Conservation (phyloP, 768 basidiomycete genomes). For the Russula abietina region DNA sequence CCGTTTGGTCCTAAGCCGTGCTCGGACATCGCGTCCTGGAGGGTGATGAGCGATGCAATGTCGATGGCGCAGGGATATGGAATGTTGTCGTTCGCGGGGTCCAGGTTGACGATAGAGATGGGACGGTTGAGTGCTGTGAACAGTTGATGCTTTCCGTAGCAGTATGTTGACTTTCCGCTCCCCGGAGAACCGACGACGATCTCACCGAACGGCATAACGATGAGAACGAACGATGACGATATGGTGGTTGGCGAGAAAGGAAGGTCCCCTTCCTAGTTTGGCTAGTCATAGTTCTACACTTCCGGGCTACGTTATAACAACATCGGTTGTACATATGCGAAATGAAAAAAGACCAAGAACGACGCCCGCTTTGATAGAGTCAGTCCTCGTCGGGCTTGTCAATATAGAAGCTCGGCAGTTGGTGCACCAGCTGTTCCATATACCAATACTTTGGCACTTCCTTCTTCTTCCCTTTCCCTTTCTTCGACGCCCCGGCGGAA, state of each 20-base stretch:
- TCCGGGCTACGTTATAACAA: too few species aligned
- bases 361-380: not conserved
- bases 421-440: slow-evolving; percentile 47
- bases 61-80: slow-evolving; percentile 90
- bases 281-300: too few species aligned
- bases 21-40: slow-evolving; percentile 80
- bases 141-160: slow-evolving; percentile 82
- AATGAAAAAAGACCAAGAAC: too few species aligned
- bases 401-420: slow-evolving; percentile 49
- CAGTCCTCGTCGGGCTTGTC: slow-evolving; percentile 24
- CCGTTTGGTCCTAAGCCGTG: slow-evolving; percentile 91
- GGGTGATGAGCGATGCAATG: slow-evolving; percentile 78
- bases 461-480: slow-evolving; percentile 28
- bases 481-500: slow-evolving; percentile 22
- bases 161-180: slow-evolving; percentile 84
- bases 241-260: slow-evolving; percentile 28
- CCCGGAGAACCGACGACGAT: slow-evolving; percentile 83
- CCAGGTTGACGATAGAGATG: slow-evolving; percentile 88
- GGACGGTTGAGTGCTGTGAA: slow-evolving; percentile 82
- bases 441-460: slow-evolving; percentile 47
- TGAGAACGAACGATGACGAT: too few species aligned
- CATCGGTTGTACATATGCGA: not conserved
- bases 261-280: slow-evolving; percentile 18
- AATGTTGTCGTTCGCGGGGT: slow-evolving; percentile 80
- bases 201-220: slow-evolving; percentile 73